Base-by-base conservation (phyloP, 2,329 filamentous ascomycete species). In the Plectosphaerella sp. region DNA sequence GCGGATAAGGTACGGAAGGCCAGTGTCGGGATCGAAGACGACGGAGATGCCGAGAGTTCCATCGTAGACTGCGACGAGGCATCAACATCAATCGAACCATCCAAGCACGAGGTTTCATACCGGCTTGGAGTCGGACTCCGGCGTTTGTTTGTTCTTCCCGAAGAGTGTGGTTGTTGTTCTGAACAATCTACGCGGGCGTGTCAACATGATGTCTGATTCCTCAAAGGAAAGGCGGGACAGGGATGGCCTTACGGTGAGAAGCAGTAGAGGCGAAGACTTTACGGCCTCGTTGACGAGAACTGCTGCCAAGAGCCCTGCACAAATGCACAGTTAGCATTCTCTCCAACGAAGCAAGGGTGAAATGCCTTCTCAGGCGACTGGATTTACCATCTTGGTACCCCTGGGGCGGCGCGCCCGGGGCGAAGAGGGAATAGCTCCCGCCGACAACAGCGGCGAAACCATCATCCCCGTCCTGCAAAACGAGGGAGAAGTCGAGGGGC, bases 401-500 rank as follows among this genome's bases (percentile, higher is more conserved):
- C 28, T 50, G 33, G 14, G 49, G 42, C 12, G 35, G 28, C 8
- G 28, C 28, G 11, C 28, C 28, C 8, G 28, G 28, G 11, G 28
- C 28, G 28, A 33, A 48, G 24, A 54, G 36, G 22, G 37, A 33
- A 24, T 49, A 46, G 45, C 42, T 54, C 12, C 54, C 54, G 14
- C 42, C 24, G 8, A 52, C 42, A 16, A 51, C 46, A 16, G 51
- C 49, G 4, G 52, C 51, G 20, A 47, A 56, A 8, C 54, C 54
- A 11, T 45, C 24, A 5, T 45, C 52, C 11, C 54, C 49, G 12
- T 51, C 43, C 15, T 41, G 39, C 7, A 51, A 46, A 8, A 54
- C 43, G 3, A 56, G 12, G 5, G 52, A 53, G 14, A 53, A 51
- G 46, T 49, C 47, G 55, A 55, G 51, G 47, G 59, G 20, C 39